Evolutionary conservation across 2,329 filamentous ascomycete genomes (phyloP).

Genomic region (Phialemoniopsis sp.): DNA sequence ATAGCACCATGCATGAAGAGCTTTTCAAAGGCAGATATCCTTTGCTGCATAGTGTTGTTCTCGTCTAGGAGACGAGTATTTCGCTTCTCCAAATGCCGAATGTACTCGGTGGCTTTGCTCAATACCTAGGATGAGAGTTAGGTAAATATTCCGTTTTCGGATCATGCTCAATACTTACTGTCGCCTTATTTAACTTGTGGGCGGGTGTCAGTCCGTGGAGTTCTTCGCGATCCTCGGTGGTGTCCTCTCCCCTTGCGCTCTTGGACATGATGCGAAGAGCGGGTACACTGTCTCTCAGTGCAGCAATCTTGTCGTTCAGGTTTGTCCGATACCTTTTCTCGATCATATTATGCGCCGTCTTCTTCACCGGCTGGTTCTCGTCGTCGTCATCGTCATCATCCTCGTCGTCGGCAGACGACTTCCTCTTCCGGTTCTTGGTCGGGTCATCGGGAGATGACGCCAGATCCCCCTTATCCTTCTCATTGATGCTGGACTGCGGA

Average conservation of each 20-base stretch:
- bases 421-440: constrained; percentile 62
- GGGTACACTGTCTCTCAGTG: constrained; percentile 85
- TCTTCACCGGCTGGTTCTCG: constrained; percentile 63
- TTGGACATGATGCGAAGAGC: constrained; percentile 82
- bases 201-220: constrained; percentile 78
- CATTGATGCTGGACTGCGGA: constrained; percentile 49
- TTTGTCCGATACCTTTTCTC: constrained; percentile 97
- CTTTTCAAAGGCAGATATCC: constrained; percentile 72
- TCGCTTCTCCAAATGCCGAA: constrained; percentile 86
- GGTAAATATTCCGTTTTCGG: constrained; percentile 4
- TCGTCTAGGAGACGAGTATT: constrained; percentile 81
- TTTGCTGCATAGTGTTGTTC: constrained; percentile 72
- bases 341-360: constrained; percentile 97
- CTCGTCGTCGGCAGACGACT: constrained; percentile 58
- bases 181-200: constrained; percentile 97
- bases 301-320: constrained; percentile 94
- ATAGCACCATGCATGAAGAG: constrained; percentile 76
- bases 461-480: constrained; percentile 37
- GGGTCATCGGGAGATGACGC: constrained; percentile 58
- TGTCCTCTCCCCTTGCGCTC: constrained; percentile 62
- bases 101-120: constrained; percentile 95
- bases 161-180: constrained; percentile 39
- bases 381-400: constrained; percentile 58
- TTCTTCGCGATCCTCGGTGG: constrained; percentile 73
- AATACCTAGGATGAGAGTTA: constrained; percentile 49